These are phyloP conservation scores for Rubia occidens DNA, from an alignment of 305 asterid species.

Conservation along the genomic window DNA sequence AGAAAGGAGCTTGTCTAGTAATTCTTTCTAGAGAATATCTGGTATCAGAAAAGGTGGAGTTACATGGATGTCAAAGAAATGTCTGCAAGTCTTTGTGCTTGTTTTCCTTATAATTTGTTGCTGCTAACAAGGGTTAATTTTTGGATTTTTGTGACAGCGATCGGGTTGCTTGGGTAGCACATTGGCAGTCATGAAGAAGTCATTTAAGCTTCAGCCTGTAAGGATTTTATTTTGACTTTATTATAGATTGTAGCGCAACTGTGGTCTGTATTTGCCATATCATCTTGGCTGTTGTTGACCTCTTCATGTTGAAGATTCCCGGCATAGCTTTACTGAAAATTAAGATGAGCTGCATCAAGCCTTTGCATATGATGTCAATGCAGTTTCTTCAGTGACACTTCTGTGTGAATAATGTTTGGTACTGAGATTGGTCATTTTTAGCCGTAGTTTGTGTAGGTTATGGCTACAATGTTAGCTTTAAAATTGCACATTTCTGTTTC, in stretches of 20 bases:
- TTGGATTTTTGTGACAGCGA: constrained; percentile 45
- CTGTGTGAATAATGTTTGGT: background rate
- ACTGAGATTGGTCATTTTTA: background rate
- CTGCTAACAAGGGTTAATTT: constrained; percentile 16
- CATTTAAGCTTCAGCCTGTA: constrained; percentile 81
- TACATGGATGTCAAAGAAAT: background rate
- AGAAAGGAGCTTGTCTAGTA: background rate
- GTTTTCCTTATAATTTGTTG: background rate
- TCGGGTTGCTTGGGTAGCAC: constrained; percentile 96
- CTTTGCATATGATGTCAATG: background rate
- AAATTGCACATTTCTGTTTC: background rate
- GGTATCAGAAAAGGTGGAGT: background rate
- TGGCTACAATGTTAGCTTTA: background rate
- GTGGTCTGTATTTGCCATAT: background rate
- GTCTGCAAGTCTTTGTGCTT: background rate
- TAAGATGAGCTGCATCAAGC: background rate
- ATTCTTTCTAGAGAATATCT: background rate
- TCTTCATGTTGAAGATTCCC: background rate
- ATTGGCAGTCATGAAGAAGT: constrained; percentile 93
- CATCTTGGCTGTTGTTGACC: background rate
- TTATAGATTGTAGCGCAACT: background rate
- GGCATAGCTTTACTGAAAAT: background rate
- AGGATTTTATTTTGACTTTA: constrained; percentile 26
- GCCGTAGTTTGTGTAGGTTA: constrained; percentile 2
- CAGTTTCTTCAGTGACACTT: background rate